Base-by-base conservation (phyloP, 192 early-diverging fungal genomes). In the Backusella westeae region DNA sequence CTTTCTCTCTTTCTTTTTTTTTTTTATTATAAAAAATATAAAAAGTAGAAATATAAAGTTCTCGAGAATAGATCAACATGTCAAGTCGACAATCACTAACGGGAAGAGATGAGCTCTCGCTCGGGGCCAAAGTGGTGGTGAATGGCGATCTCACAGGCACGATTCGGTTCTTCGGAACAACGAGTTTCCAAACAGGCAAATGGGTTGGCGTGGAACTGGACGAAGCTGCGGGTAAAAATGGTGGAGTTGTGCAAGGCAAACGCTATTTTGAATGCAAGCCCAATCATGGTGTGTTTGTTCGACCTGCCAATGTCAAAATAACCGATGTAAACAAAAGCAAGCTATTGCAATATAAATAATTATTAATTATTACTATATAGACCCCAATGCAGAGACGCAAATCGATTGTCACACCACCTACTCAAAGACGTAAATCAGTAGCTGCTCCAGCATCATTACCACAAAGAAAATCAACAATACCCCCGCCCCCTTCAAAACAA, bases 181-280 rank as follows among this genome's bases (percentile, higher is more conserved):
- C 97, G 0, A 83, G 85, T 2, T 98, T 98, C 81, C 88, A 91
- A 8, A 65, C 92, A 0, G 97, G 97, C 12, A 81, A 85, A 74
- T 98, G 96, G 96, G 86, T 96, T 56, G 97, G 97, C 39, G 82
- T 98, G 1, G 97, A 96, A 78, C 86, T 97, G 1, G 94, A 95
- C 76, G 75, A 84, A 29, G 83, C 87, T 1, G 39, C 52, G 19
- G 94, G 94, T 23, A 95, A 95, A 74, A 95, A 95, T 77, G 85
- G 89, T 66, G 94, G 94, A 8, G 89, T 87, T 0, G 92, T 95
- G 23, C 82, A 91, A 35, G 94, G 92, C 63, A 87, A 87, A 79
- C 84, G 88, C 1, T 95, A 95, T 79, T 95, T 95, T 87, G 87
- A 90, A 34, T 94, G 94, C 74, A 85, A 69, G 56, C 72, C 87